Conservation (phyloP, 768 basidiomycete species). For the Lactifluus volemus region DNA sequence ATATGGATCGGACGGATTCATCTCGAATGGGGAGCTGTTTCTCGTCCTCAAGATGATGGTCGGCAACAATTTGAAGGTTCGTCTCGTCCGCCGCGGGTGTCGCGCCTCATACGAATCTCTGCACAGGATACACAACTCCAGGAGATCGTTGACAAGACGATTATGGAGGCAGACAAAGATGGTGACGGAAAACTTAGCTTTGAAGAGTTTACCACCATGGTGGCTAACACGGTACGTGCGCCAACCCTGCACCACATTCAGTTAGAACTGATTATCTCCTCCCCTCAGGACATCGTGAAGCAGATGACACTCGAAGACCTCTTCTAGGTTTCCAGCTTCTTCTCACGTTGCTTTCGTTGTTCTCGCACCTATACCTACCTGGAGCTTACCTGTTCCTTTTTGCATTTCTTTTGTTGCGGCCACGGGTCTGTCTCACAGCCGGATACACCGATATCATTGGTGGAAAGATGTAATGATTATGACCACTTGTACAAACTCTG, state of each 20-base stretch:
- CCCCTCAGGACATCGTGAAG: constrained; percentile 84
- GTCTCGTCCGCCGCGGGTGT: constrained; percentile 3
- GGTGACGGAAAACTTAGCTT: constrained; percentile 97
- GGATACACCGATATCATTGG: constrained; percentile 11
- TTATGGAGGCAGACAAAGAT: constrained; percentile 99
- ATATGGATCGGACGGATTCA: constrained; percentile 97
- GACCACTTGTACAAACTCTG: not conserved
- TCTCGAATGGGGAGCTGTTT: constrained; percentile 98
- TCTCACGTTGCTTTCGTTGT: not conserved
- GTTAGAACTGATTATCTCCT: not conserved
- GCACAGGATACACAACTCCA: constrained; percentile 92
- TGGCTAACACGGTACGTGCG: constrained; percentile 80
- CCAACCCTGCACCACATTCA: not conserved
- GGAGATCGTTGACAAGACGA: constrained; percentile 99
- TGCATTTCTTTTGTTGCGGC: not conserved
- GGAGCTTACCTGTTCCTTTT: constrained; percentile 7
- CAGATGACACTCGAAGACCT: constrained; percentile 97
- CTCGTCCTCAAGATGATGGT: constrained; percentile 99
- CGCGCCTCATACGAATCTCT: not conserved
- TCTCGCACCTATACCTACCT: constrained; percentile 1
- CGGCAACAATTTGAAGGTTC: constrained; percentile 93
- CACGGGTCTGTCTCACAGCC: not conserved
- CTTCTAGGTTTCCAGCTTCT: constrained; percentile 40
- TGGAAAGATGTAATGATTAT: constrained; percentile 9
- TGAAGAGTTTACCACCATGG: constrained; percentile 94